Conservation (phyloP, 768 basidiomycete genomes). For the Termitomyces sp. region DNA sequence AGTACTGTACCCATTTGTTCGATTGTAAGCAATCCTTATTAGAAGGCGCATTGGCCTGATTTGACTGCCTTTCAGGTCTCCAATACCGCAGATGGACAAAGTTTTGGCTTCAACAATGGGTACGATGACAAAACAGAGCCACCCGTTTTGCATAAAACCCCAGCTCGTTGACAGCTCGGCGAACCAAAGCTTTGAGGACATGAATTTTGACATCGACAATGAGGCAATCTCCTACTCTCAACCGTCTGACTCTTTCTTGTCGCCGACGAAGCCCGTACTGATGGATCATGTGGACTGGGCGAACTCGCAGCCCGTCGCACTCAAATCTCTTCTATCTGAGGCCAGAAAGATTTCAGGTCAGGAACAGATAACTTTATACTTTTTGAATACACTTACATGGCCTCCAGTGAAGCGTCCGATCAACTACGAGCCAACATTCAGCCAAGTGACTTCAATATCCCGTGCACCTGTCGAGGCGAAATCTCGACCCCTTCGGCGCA, state of each 20-base stretch:
- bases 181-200: background rate
- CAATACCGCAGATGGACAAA: constrained; percentile 1
- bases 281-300: constrained; percentile 11
- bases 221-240: constrained; percentile 3
- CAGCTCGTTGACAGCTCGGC: background rate
- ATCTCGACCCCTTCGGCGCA: constrained; percentile 3
- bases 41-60: background rate
- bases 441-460: constrained; percentile 1
- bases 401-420: constrained; percentile 1
- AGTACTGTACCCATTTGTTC: background rate
- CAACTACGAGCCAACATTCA: constrained; percentile 1
- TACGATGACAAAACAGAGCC: constrained; percentile 2
- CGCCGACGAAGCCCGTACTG: constrained; percentile 1
- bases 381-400: background rate
- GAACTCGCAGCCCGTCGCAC: constrained; percentile 7
- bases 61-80: background rate
- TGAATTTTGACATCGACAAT: constrained; percentile 10
- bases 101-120: constrained; percentile 1
- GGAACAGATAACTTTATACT: background rate
- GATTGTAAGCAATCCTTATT: background rate
- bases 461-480: background rate
- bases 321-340: constrained; percentile 7
- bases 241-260: background rate
- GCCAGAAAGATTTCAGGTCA: constrained; percentile 5
- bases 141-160: constrained; percentile 6